Percentiles rank a stretch among this genome's conserved stretches.
Evolutionary conservation across 331 rosid species (phyloP).

Genomic region (Ulmus americana): DNA sequence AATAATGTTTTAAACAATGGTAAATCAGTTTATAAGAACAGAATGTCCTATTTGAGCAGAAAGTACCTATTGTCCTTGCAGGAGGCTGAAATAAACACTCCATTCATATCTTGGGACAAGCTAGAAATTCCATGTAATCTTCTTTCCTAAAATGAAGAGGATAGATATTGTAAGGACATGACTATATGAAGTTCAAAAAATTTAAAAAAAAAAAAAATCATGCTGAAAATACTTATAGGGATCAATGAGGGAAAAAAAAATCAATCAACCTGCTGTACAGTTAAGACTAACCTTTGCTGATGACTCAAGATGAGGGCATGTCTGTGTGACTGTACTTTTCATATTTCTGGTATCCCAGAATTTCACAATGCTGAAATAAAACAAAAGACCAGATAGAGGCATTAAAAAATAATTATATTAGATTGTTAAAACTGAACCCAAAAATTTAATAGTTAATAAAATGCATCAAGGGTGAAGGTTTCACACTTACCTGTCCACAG

Average conservation of each 20-base stretch:
- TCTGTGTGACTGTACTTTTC: conserved; percentile 45
- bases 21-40: conserved; percentile 14
- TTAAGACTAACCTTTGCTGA: conserved; percentile 55
- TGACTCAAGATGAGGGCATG: conserved; percentile 49
- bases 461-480: background rate
- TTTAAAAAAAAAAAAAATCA: too few relatives aligned
- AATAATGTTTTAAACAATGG: background rate
- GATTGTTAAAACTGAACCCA: background rate
- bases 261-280: conserved; percentile 1
- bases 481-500: conserved; percentile 65
- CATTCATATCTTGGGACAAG: conserved; percentile 86
- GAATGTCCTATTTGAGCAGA: conserved; percentile 5
- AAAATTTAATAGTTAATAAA: background rate
- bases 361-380: conserved; percentile 61
- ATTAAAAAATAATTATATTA: background rate
- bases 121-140: conserved; percentile 86
- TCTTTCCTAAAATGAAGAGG: conserved; percentile 47
- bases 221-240: background rate
- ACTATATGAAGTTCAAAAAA: too few relatives aligned
- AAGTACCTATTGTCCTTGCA: conserved; percentile 87
- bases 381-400: conserved; percentile 10
- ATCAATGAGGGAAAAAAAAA: conserved; percentile 3
- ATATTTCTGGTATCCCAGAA: conserved; percentile 92
- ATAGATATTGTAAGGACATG: background rate
- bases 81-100: conserved; percentile 72